Evolutionary conservation across 192 early-diverging fungal genomes (phyloP).

Genomic region (Coemansia sp.): DNA sequence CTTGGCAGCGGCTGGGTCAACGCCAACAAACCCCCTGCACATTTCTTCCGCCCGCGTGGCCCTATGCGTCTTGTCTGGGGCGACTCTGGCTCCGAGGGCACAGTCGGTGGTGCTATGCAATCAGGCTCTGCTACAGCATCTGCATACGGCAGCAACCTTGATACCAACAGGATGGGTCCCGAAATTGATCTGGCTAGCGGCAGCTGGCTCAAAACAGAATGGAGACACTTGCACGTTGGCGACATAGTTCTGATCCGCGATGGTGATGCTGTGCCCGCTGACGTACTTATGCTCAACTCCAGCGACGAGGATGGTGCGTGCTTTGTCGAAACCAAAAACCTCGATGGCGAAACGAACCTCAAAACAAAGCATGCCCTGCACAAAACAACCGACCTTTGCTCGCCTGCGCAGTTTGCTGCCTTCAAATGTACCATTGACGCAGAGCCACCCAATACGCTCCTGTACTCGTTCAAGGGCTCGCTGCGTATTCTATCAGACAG

Average conservation of each 20-base stretch:
- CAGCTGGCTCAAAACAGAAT: constrained; percentile 67
- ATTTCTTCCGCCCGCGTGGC: constrained; percentile 38
- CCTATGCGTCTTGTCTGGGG: constrained; percentile 51
- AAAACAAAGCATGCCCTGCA: constrained; percentile 76
- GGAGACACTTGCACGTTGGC: constrained; percentile 85
- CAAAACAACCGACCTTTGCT: constrained; percentile 60
- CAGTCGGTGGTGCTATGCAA: constrained; percentile 21
- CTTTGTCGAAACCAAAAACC: constrained; percentile 97
- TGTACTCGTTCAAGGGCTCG: constrained; percentile 87
- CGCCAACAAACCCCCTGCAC: constrained; percentile 55
- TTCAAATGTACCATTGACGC: constrained; percentile 72
- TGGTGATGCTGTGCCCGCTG: constrained; percentile 87
- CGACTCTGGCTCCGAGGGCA: constrained; percentile 44
- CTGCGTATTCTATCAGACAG: constrained; percentile 8
- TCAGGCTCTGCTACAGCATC: background rate
- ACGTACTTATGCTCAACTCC: constrained; percentile 82
- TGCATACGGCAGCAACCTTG: constrained; percentile 6
- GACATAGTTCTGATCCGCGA: constrained; percentile 83
- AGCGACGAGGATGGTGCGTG: constrained; percentile 82
- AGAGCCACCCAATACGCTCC: constrained; percentile 83
- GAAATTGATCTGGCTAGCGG: constrained; percentile 27
- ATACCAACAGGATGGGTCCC: background rate
- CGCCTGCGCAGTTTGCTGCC: constrained; percentile 59
- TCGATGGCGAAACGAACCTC: constrained; percentile 98
- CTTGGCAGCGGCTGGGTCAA: constrained; percentile 62